Percentiles rank a stretch among this genome's conserved stretches.
These are phyloP conservation scores for Rhizophora mangle DNA, from an alignment of 345 rosid genomes.

Conservation along the genomic window DNA sequence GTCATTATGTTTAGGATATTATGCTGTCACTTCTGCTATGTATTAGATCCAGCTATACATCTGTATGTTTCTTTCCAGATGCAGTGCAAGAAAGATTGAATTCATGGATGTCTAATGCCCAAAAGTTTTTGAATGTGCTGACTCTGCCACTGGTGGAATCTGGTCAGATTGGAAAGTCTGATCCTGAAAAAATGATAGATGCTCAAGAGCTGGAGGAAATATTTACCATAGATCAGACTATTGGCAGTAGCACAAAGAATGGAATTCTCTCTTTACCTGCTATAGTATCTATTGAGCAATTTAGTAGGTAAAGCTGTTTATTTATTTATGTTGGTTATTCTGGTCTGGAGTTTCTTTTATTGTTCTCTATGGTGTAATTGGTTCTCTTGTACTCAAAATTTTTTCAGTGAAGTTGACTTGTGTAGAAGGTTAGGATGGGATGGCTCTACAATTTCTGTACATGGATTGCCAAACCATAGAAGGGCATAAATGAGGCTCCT, in stretches of 20 bases:
- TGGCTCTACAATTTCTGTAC: too few relatives aligned
- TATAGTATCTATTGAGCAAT: constrained; percentile 81
- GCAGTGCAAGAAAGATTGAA: constrained; percentile 68
- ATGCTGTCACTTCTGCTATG: neutral
- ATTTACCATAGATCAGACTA: constrained; percentile 67
- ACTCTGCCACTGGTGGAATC: constrained; percentile 55
- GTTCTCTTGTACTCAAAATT: neutral
- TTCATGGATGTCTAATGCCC: constrained; percentile 83
- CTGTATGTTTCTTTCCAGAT: constrained; percentile 36
- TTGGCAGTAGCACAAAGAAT: constrained; percentile 48
- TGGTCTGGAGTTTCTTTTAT: constrained; percentile 1
- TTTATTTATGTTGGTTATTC: neutral
- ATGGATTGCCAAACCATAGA: too few relatives aligned
- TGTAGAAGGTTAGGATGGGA: too few relatives aligned
- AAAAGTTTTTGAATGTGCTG: constrained; percentile 49
- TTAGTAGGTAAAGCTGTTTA: constrained; percentile 67
- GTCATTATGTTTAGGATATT: neutral
- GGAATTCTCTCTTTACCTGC: constrained; percentile 75
- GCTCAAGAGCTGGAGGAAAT: constrained; percentile 60
- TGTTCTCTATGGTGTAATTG: neutral
- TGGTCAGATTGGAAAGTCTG: constrained; percentile 45
- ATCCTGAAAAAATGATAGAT: constrained; percentile 38
- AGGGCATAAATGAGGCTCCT: too few relatives aligned
- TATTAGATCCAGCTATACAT: constrained; percentile 13
- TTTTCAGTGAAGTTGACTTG: neutral